Base-by-base conservation (phyloP, 2,329 filamentous ascomycete species). In the Diaporthe sp. region DNA sequence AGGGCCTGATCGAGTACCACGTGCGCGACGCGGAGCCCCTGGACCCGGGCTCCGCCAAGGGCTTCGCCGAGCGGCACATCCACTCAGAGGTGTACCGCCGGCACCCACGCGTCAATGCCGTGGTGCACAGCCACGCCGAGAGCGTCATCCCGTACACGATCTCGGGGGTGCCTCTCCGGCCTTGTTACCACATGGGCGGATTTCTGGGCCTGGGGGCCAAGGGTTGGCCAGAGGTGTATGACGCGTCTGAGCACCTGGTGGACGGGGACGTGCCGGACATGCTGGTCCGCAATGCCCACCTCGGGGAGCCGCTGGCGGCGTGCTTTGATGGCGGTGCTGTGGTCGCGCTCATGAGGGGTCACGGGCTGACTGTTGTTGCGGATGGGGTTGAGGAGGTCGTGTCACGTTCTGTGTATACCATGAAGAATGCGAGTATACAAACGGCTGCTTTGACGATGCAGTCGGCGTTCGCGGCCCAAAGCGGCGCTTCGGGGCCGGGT, bases 1-100 rank as follows among this genome's bases (percentile, higher is more conserved):
- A 79, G 31, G 87, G 90, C 78, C 80, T 90, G 4, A 84, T 89
- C 44, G 83, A 86, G 59, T 89, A 89, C 78, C 76, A 81, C 42
- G 81, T 89, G 28, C 75, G 79, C 0, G 85, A 87, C 75, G 85
- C 83, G 15, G 79, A 81, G 19, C 84, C 88, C 0, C 84, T 88
- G 2, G 81, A 87, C 53, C 77, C 83, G 0, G 79, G 80, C 49
- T 81, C 84, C 0, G 81, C 84, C 0, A 82, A 83, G 62, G 86
- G 86, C 31, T 88, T 83, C 72, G 76, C 81, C 15, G 86, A 88
- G 77, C 82, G 87, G 4, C 86, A 81, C 78, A 88, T 88, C 61
- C 86, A 88, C 77, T 85, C 84, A 74, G 87, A 88, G 78, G 82
- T 87, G 34, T 86, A 86, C 78, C 87, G 86, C 78, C 79, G 79